Evolutionary conservation across 768 basidiomycete species (phyloP).

Genomic region (Tulasnella sp.): DNA sequence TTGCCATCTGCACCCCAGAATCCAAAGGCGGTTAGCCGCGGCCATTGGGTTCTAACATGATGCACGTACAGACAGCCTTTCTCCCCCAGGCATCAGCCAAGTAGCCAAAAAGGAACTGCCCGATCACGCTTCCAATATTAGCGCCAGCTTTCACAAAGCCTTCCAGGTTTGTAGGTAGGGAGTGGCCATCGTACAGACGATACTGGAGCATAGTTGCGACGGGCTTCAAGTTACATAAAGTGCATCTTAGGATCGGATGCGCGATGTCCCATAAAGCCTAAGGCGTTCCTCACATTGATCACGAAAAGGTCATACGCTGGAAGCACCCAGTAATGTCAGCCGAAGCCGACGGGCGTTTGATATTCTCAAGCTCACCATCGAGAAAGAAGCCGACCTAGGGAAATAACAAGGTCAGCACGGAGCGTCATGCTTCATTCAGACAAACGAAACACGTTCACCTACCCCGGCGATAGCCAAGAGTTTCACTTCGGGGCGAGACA

Average conservation of each 20-base stretch:
- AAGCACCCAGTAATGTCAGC: not conserved
- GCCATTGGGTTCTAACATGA: not conserved
- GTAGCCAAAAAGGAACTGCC: conserved; percentile 41
- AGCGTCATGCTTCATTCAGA: not conserved
- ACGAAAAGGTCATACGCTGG: conserved; percentile 26
- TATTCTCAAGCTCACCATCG: conserved; percentile 8
- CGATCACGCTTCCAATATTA: conserved; percentile 62
- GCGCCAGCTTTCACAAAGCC: conserved; percentile 64
- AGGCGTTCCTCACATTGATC: conserved; percentile 21
- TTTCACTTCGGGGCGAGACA: conserved; percentile 26
- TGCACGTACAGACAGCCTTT: conserved; percentile 50
- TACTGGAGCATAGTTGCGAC: conserved; percentile 44
- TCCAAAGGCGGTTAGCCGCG: conserved; percentile 9
- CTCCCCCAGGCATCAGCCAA: conserved; percentile 64
- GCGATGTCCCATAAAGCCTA: not conserved
- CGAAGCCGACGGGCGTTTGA: no score
- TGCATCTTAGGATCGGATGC: not conserved
- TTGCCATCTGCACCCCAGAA: conserved; percentile 53
- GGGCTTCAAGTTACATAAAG: not conserved
- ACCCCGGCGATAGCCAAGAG: conserved; percentile 26
- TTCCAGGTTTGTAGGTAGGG: conserved; percentile 52
- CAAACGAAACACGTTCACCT: not conserved
- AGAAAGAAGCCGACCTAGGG: conserved; percentile 26
- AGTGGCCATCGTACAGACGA: conserved; percentile 51
- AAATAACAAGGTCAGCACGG: not conserved